Evolutionary conservation across 495 filamentous ascomycete genomes (phyloP), one percentile per base, ranked within the genome.

Genomic region (Daldinia concentrica): DNA sequence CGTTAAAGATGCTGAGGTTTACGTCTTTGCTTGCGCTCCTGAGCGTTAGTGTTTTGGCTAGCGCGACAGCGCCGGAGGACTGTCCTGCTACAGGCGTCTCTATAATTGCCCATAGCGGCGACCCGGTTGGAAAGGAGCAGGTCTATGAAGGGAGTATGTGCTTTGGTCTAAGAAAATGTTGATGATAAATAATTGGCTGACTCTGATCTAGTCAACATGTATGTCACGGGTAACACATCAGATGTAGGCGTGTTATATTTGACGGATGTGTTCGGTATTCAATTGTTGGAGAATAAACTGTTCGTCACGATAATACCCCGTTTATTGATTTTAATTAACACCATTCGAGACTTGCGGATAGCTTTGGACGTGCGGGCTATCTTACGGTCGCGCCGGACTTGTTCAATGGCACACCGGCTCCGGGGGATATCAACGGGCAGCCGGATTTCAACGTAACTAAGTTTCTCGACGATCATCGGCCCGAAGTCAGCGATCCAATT

Each of bases 281-380:
- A 76, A 73, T 87, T 87, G 75, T 74, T 82, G 71, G 90, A 93
- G 77, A 82, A 88, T 66, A 86, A 90, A 78, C 87, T 94, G 78
- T 88, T 63, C 51, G 77, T 74, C 7, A 8, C 14, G 15, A 48
- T 57, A 17, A n/a, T 27, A 19, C 36, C 32, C 34, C 32, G 15
- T 19, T 32, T 45, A 29, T 15, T n/a, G 17, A 24, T 7, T 52
- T 52, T 17, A 41, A 56, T 51, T 62, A 14, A 57, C 51, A 65
- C 56, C 8, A 19, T 57, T 12, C 50, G 41, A 86, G 84, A 34
- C 83, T 94, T 34, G 91, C 90, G 67, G 92, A 95, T 79, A 87
- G 88, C 76, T 92, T 88, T 76, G 92, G 92, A 59, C 86, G 86
- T 71, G 90, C 90, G 62, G 92, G 92, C 55, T 94, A 93, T 80